Percentiles rank a stretch among this genome's conserved stretches.
Evolutionary conservation across 176 grass and related monocot genomes (phyloP).

Genomic region (Musa itinerans): DNA sequence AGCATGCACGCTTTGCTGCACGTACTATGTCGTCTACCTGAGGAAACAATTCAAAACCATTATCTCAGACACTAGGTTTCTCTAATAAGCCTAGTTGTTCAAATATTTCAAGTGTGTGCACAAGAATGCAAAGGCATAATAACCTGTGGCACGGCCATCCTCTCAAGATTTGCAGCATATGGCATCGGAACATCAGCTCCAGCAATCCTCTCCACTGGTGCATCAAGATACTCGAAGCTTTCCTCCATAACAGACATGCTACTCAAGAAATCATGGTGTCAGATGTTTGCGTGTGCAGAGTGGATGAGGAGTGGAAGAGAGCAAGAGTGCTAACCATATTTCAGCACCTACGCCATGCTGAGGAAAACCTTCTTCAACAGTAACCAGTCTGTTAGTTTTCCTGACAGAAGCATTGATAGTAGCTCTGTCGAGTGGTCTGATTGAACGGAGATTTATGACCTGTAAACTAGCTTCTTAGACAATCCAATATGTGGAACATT

Average conservation of each 20-base stretch:
- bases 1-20: slow-evolving; percentile 77
- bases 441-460: slow-evolving; percentile 93
- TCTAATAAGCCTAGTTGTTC: slow-evolving; percentile 6
- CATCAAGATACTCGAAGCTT: slow-evolving; percentile 89
- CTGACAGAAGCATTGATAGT: slow-evolving; percentile 87
- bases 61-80: not conserved
- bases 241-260: slow-evolving; percentile 91
- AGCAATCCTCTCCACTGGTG: slow-evolving; percentile 87
- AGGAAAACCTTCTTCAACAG: slow-evolving; percentile 88
- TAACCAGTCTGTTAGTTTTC: slow-evolving; percentile 86
- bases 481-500: not conserved
- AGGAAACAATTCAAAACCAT: not conserved
- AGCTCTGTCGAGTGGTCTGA: slow-evolving; percentile 76
- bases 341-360: slow-evolving; percentile 92
- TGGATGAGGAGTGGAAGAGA: not conserved
- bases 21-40: slow-evolving; percentile 92
- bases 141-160: slow-evolving; percentile 96
- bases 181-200: slow-evolving; percentile 95
- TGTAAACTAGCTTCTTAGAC: slow-evolving; percentile 22
- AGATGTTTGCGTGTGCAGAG: not conserved
- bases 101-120: not conserved
- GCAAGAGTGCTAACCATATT: slow-evolving; percentile 53
- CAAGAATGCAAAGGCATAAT: not conserved
- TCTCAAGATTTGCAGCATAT: slow-evolving; percentile 90
- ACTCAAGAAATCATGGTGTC: not conserved